phyloP scores from a whole-genome alignment of 352 stramenopile genomes.

The Globisporangium echinulatum region DNA sequence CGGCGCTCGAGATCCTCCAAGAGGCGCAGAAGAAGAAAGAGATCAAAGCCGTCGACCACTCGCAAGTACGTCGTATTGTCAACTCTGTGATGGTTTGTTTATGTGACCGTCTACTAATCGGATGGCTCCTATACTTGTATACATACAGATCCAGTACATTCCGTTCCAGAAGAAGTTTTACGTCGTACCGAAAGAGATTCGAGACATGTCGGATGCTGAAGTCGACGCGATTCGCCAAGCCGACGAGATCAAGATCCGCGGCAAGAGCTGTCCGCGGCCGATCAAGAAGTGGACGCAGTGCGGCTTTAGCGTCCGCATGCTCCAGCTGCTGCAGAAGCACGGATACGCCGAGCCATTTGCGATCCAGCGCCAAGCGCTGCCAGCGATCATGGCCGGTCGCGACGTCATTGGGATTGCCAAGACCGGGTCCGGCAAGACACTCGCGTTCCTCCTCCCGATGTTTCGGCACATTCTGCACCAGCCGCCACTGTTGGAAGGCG shows the following conservation, averaged over 20 bases:
- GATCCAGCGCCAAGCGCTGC: constrained; percentile 96
- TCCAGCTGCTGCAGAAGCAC: constrained; percentile 92
- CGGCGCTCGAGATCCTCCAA: constrained; percentile 87
- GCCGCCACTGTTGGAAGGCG: constrained; percentile 86
- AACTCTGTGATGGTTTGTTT: background rate
- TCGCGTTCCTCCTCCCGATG: constrained; percentile 91
- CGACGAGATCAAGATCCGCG: constrained; percentile 96
- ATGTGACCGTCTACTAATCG: background rate
- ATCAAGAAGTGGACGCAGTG: constrained; percentile 96
- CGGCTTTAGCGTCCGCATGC: constrained; percentile 94
- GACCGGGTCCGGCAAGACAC: constrained; percentile 91
- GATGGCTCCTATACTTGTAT: background rate
- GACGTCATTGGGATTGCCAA: constrained; percentile 99
- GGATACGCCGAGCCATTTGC: constrained; percentile 94
- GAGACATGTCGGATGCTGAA: constrained; percentile 84
- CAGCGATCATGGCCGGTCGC: constrained; percentile 97
- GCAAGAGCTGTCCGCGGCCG: constrained; percentile 93
- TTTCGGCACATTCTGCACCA: constrained; percentile 95
- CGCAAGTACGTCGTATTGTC: constrained; percentile 24
- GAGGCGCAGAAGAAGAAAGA: constrained; percentile 91
- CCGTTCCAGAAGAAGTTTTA: constrained; percentile 99
- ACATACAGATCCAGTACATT: constrained; percentile 90
- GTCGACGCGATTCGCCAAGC: constrained; percentile 73
- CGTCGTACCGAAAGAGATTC: constrained; percentile 93
- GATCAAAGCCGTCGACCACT: constrained; percentile 96